Evolutionary conservation across 1,284 basidiomycete genomes (phyloP), one percentile per base, ranked within the genome.

Genomic region (Phellinidium pouzarii): DNA sequence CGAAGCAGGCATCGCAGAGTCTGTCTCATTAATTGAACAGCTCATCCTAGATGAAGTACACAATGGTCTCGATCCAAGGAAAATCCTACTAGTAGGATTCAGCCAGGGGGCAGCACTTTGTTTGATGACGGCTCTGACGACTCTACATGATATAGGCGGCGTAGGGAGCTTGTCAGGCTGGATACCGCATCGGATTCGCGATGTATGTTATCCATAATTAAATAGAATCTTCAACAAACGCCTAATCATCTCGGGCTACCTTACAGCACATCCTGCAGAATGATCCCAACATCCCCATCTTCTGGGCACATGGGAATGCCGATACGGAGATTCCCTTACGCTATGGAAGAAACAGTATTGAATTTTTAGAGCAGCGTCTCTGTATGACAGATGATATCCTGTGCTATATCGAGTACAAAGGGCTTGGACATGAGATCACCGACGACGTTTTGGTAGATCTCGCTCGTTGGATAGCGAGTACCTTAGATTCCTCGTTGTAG

Each of bases 81-180:
- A 64, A 26, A 68, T 75, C 29, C 59, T 72, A n/a, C 61, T 76
- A 3, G 63, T 67, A 22, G 72, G 72, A n/a, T 74, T 74, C 58
- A 71, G 71, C 50, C 71, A 76, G 58, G 73, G 73, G n/a, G 72
- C 70, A 1, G 68, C 71, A 7, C 61, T 73, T 27, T 61, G 63
- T 45, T 58, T 75, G 50, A 65, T 72, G 59, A 67, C 69, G 1
- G 65, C 68, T 4, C 59, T 76, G 27, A 72, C 71, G 6, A 69
- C 67, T 2, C 61, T 72, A 7, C 68, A 73, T 51, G 69, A 71
- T 22, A 64, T 75, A 3, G 72, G 69, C n/a, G 73, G 73, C 17
- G 68, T 74, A 5, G 67, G 66, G 6, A 68, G 70, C 59, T 57
- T 75, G 3, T 74, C 72, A 3, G 72, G 73, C 6, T 75, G 74